Base-by-base conservation (phyloP, 2,329 filamentous ascomycete genomes). In the Exutisphaerella laricina region DNA sequence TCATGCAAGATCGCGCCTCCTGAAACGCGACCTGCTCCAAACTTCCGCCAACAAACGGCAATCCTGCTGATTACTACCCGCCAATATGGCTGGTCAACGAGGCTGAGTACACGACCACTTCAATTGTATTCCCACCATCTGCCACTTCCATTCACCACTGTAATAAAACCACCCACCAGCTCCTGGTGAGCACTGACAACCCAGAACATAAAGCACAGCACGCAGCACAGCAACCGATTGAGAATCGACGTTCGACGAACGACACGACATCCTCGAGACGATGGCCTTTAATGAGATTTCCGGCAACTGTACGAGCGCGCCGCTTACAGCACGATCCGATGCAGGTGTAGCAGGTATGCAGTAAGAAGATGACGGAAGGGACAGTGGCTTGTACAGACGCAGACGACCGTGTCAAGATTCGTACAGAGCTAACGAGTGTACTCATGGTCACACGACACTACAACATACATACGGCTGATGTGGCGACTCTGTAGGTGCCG, bases 311-410 rank as follows among this genome's bases (percentile, higher is more conserved):
- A 67, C 64, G 9, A 51, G 59, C 40, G 64, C 71, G 30, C 76
- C 76, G 1, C 54, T 60, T 4, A 55, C 58, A 3, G 67, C 70
- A 4, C 58, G 66, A 20, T 74, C 75, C 49, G 73, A 81, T 62
- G 71, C 77, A 9, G 71, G 77, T 55, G 72, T 82, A 41, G 76
- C 77, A 40, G n/a, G n/a, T n/a, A n/a, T n/a, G n/a, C n/a, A n/a
- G n/a, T n/a, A n/a, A n/a, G n/a, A n/a, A n/a, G n/a, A n/a, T n/a
- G n/a, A n/a, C n/a, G n/a, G n/a, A n/a, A n/a, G n/a, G n/a, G n/a
- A n/a, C n/a, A n/a, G n/a, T n/a, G n/a, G n/a, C n/a, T n/a, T n/a
- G n/a, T n/a, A n/a, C n/a, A n/a, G n/a, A n/a, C n/a, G n/a, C n/a
- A n/a, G n/a, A n/a, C n/a, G n/a, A n/a, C n/a, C n/a, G n/a, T n/a